A percentile compares a stretch with the other conserved stretches of the same genome.
Evolutionary conservation across 2,329 filamentous ascomycete species (phyloP).

Genomic region (Penicillium decumbens): DNA sequence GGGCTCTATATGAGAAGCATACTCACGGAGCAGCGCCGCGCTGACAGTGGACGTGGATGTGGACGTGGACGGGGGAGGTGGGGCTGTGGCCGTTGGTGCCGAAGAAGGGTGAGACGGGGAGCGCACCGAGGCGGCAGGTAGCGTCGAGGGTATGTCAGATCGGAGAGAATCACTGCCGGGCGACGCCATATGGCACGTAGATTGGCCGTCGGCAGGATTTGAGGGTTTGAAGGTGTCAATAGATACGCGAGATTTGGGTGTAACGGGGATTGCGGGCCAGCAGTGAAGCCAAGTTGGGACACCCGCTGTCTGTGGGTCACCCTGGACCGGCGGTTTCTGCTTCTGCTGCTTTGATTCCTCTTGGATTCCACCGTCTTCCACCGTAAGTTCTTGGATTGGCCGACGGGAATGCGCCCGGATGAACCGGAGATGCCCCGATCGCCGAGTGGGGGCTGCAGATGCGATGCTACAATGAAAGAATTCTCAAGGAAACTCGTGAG

Average conservation of each 20-base stretch:
- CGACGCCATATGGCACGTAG: slow-evolving; percentile 19
- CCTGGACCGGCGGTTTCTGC: neutral
- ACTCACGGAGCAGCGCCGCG: slow-evolving; percentile 41
- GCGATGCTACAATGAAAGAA: neutral
- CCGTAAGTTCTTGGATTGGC: slow-evolving; percentile 7
- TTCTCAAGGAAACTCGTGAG: neutral
- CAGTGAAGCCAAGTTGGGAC: neutral
- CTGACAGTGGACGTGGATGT: slow-evolving; percentile 29
- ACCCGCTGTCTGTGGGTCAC: slow-evolving; percentile 6
- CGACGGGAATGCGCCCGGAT: slow-evolving; percentile 8
- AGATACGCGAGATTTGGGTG: slow-evolving; percentile 25
- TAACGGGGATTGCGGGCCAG: slow-evolving; percentile 26
- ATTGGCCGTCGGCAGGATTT: slow-evolving; percentile 9
- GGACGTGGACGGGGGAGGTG: slow-evolving; percentile 10
- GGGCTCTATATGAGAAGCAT: slow-evolving; percentile 43
- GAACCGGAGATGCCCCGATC: slow-evolving; percentile 4
- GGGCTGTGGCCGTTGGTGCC: slow-evolving; percentile 9
- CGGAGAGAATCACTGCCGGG: slow-evolving; percentile 14
- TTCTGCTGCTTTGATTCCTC: neutral
- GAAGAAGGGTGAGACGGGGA: slow-evolving; percentile 25
- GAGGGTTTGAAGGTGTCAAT: slow-evolving; percentile 21
- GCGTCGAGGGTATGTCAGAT: slow-evolving; percentile 16
- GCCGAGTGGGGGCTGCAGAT: slow-evolving; percentile 1
- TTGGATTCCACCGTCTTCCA: slow-evolving; percentile 10
- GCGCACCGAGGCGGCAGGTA: slow-evolving; percentile 15